Percentiles rank a stretch among this genome's conserved stretches.
Evolutionary conservation across 2,329 filamentous ascomycete genomes (phyloP).

Genomic region (Botrytis elliptica): DNA sequence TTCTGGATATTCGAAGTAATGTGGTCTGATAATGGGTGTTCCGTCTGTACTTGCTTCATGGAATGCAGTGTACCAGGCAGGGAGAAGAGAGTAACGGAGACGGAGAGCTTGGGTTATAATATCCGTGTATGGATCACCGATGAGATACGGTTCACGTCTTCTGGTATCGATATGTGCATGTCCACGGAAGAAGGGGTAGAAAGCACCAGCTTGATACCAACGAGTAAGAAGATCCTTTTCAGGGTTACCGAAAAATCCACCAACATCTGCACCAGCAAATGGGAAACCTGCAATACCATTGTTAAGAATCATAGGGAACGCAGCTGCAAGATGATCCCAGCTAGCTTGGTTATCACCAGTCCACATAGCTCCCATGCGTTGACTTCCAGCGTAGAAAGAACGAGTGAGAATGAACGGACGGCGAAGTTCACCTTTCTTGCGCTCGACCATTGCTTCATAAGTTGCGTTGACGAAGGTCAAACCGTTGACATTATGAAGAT

Average conservation of each 20-base stretch:
- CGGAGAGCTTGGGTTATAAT: slow-evolving; percentile 88
- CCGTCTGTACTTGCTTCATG: slow-evolving; percentile 81
- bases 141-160: slow-evolving; percentile 87
- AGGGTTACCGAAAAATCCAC: slow-evolving; percentile 97
- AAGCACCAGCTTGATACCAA: slow-evolving; percentile 96
- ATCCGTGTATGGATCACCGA: slow-evolving; percentile 76
- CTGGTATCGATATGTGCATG: slow-evolving; percentile 97
- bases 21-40: slow-evolving; percentile 83
- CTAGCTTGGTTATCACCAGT: slow-evolving; percentile 95
- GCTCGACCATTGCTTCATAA: slow-evolving; percentile 76
- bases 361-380: slow-evolving; percentile 94
- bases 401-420: slow-evolving; percentile 92
- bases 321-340: slow-evolving; percentile 87
- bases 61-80: slow-evolving; percentile 96
- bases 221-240: slow-evolving; percentile 86
- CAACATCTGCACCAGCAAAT: slow-evolving; percentile 92
- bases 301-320: slow-evolving; percentile 89
- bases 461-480: slow-evolving; percentile 96
- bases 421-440: slow-evolving; percentile 80
- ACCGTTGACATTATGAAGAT: slow-evolving; percentile 93
- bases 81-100: slow-evolving; percentile 83
- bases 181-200: slow-evolving; percentile 97
- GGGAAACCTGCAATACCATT: slow-evolving; percentile 92
- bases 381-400: slow-evolving; percentile 87
- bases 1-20: slow-evolving; percentile 86